Conservation (phyloP, 1,139 yeast species). For the Magnusiomyces starmeri region DNA sequence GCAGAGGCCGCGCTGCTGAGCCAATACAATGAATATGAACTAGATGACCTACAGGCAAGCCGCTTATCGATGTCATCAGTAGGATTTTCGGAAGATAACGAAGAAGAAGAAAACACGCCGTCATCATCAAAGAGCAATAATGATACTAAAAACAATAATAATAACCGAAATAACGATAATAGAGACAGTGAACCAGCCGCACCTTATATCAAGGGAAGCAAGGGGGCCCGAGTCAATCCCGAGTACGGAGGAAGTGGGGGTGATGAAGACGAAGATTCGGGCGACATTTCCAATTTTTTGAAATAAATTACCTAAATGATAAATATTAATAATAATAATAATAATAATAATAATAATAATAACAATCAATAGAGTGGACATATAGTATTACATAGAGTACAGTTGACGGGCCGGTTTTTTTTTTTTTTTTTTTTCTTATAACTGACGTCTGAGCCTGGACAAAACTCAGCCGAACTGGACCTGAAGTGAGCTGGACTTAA, state of each 20-base stretch:
- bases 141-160: not conserved
- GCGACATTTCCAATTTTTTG: not conserved
- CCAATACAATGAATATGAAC: not conserved
- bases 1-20: not conserved
- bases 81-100: no score
- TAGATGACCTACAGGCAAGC: not conserved
- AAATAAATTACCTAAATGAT: no score
- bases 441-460: no score
- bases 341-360: no score
- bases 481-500: no score
- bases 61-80: not conserved
- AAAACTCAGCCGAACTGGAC: no score
- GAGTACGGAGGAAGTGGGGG: not conserved
- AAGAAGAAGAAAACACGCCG: no score
- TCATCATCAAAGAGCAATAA: not conserved
- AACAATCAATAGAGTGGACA: no score
- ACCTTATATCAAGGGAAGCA: not conserved
- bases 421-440: no score
- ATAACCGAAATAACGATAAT: not conserved
- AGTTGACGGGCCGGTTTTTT: no score
- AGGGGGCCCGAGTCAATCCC: not conserved
- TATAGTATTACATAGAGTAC: no score
- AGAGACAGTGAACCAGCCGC: not conserved
- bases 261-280: not conserved
- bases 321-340: no score